Evolutionary conservation across 345 rosid species (phyloP), one percentile per base, ranked within the genome.

Genomic region (Arabidopsis arenosa): DNA sequence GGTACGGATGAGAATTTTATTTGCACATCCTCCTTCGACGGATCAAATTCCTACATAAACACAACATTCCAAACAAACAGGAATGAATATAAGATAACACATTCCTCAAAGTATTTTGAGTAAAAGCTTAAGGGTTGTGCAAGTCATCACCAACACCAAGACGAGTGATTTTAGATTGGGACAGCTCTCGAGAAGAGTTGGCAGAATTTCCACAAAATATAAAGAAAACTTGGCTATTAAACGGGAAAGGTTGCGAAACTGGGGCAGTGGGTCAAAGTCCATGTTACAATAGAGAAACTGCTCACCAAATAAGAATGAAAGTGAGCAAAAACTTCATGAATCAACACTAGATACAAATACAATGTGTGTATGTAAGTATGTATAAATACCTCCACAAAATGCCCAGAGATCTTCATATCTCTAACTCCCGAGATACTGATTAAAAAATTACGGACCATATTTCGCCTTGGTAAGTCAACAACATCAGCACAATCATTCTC

Each of bases 131-230:
- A 73, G n/a, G n/a, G 62, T 51, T 48, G 59, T 28, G 32, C 17
- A 52, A 71, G 18, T 47, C 43, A 47, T 47, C 9, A 32, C 69
- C 55, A 15, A 2, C 15, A n/a, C 30, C 56, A 65, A 15, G 30
- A 65, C 56, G 56, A 65, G 69, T 9, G 43, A 45, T 47, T 65
- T 65, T 6, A 65, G 72, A 52, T 49, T 53, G 36, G 72, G 72
- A 37, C 35, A 67, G 12, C 72, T 51, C 47, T 67, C 48, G 13
- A 67, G 60, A 67, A 67, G 2, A 0, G 17, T 37, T 18, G 60
- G 59, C 48, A 67, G 33, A 15, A 52, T 73, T 2, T 63, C 41
- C n/a, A 63, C n/a, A 39, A 0, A 4, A 0, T 5, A 3, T 32
- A 6, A 6, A 15, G 5, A 7, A 53, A 73, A 4, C 54, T 36